Base-by-base conservation (phyloP, 1,284 basidiomycete genomes). In the Heliocybe sulcata region DNA sequence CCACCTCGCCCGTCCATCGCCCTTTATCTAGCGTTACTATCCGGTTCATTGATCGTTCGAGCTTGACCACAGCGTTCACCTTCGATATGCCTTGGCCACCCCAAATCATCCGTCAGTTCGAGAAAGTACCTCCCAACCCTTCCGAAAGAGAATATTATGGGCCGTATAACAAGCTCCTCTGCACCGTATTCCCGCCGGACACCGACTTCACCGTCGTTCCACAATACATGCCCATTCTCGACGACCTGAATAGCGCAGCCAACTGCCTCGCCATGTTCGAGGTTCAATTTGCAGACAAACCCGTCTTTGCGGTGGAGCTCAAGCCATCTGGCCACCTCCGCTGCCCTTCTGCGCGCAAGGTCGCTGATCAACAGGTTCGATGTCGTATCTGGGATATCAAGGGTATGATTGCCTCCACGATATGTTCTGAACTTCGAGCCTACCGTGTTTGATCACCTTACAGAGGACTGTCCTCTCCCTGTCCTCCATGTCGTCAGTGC, bases 401-500 rank as follows among this genome's bases (percentile, higher is more conserved):
- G 6, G 12, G 29, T 31, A n/a, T n/a, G n/a, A n/a, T n/a, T n/a
- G n/a, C n/a, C n/a, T n/a, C n/a, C n/a, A n/a, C n/a, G n/a, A n/a
- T n/a, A n/a, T n/a, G n/a, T n/a, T n/a, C n/a, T n/a, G n/a, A n/a
- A n/a, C n/a, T n/a, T n/a, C n/a, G n/a, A n/a, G n/a, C n/a, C n/a
- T n/a, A n/a, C n/a, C n/a, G n/a, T n/a, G n/a, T 19, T n/a, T 50
- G 16, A 23, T 45, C 9, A 20, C 23, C 12, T 33, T 56, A 45
- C 12, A 16, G 23, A 3, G 35, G 26, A n/a, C 23, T 53, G 55
- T 45, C 58, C 56, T 19, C 26, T 61, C 23, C 51, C 54, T 8
- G 56, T 35, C 9, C 35, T 62, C n/a, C 56, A 60, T 47, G 61
- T 42, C 26, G 45, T 62, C 57, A 62, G 61, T 29, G 60, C 60